Evolutionary conservation across 129 eudicot genomes (phyloP), one percentile per base, ranked within the genome.

Genomic region (Tagetes erecta): DNA sequence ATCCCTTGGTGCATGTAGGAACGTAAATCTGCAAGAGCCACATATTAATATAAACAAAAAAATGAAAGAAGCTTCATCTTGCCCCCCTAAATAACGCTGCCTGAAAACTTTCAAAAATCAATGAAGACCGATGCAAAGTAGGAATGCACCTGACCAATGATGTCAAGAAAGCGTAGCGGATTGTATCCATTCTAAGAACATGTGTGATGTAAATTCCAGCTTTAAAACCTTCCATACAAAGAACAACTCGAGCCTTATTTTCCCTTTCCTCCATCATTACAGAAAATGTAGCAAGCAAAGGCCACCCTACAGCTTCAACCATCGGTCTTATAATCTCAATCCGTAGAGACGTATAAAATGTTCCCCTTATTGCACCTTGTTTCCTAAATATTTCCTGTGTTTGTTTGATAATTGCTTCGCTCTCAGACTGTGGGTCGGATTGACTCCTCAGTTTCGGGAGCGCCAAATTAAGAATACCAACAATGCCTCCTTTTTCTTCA

Each of bases 281-380:
- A 70, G 98, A 82, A 79, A 89, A 92, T 64, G 96, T 87, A 59
- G 98, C 98, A 70, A 92, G 92, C 78, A 90, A 85, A 68, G 98
- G 98, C 98, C 98, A 92, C 67, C 98, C 98, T 10, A 89, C 90
- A 82, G 95, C 90, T 86, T 92, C 96, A 80, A 89, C 86, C 98
- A 92, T 92, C 9, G 93, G 98, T 39, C 92, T 83, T 38, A 87
- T 79, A 70, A 89, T 89, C 76, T 89, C 96, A 71, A 89, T 77
- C 40, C 89, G 80, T 38, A 87, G 86, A 12, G 98, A 87, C 36
- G 95, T 84, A 82, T 86, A 81, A 71, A 89, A 89, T 13, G 86
- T 79, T 10, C 96, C 87, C 51, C 92, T 89, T 84, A 87, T 87
- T 12, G 87, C 84, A 6, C 96, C 96, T 74, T 83, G 89, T 8